Percentiles rank a stretch among this genome's conserved stretches.
phyloP scores from a whole-genome alignment of 2,329 filamentous ascomycete species.

The Sordariomycetes sp. region DNA sequence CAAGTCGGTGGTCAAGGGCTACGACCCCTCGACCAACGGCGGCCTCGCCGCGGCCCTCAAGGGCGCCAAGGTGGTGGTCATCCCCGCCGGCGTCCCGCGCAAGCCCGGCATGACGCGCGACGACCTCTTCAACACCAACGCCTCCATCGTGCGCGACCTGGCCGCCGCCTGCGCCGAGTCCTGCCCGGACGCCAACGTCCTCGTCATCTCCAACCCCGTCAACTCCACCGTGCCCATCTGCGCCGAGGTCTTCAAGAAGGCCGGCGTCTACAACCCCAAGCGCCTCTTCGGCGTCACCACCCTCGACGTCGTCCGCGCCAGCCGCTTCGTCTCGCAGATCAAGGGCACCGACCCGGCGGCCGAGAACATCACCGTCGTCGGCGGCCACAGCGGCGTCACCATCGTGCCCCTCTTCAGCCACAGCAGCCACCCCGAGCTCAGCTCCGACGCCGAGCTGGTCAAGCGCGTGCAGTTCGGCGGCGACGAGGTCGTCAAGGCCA shows the following conservation, averaged over 20 bases:
- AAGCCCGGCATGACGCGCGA: slow-evolving; percentile 99
- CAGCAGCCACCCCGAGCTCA: slow-evolving; percentile 75
- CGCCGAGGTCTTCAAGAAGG: slow-evolving; percentile 91
- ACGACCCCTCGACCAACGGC: slow-evolving; percentile 61
- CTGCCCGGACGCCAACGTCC: slow-evolving; percentile 84
- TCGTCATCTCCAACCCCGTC: slow-evolving; percentile 98
- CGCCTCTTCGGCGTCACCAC: slow-evolving; percentile 99
- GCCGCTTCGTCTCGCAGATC: slow-evolving; percentile 93
- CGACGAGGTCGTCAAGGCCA: slow-evolving; percentile 98
- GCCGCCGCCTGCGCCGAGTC: slow-evolving; percentile 88
- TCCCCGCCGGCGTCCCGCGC: slow-evolving; percentile 95
- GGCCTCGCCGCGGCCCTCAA: slow-evolving; percentile 73
- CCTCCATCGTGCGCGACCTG: slow-evolving; percentile 96
- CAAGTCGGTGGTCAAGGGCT: slow-evolving; percentile 88
- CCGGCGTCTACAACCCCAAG: slow-evolving; percentile 97
- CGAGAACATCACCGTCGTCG: slow-evolving; percentile 92
- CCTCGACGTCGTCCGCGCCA: slow-evolving; percentile 95
- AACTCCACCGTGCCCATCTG: slow-evolving; percentile 99
- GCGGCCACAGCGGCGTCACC: slow-evolving; percentile 95
- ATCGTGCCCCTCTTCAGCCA: slow-evolving; percentile 97
- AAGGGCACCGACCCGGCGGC: slow-evolving; percentile 82
- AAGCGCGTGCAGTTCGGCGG: slow-evolving; percentile 97
- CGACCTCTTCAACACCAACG: slow-evolving; percentile 99
- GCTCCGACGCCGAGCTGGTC: slow-evolving; percentile 69
- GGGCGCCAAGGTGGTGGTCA: slow-evolving; percentile 87